phyloP scores from a whole-genome alignment of 2,329 filamentous ascomycete genomes.

The Boeremia lycopersici region DNA sequence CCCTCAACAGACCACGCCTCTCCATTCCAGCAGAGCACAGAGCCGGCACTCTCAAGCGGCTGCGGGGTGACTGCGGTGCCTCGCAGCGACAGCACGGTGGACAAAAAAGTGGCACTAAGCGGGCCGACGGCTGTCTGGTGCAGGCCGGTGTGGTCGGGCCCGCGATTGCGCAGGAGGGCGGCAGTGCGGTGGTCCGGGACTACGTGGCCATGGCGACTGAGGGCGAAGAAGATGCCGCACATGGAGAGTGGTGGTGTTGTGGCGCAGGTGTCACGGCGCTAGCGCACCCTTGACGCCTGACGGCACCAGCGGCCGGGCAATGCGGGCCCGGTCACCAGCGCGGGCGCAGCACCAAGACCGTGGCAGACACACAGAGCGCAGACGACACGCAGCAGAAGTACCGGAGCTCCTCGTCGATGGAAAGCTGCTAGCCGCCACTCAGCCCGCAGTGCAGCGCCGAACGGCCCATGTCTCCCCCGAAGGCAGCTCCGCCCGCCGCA shows the following conservation, averaged over 20 bases:
- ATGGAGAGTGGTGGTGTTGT: conserved; percentile 29
- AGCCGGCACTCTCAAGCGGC: conserved; percentile 67
- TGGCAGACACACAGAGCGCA: conserved; percentile 11
- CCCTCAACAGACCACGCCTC: conserved; percentile 83
- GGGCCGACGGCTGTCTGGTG: conserved; percentile 23
- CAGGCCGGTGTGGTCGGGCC: conserved; percentile 38
- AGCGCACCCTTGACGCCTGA: conserved; percentile 1
- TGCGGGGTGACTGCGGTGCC: conserved; percentile 74
- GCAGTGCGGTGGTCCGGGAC: conserved; percentile 32
- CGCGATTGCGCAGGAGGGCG: conserved; percentile 38
- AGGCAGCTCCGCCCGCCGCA: conserved; percentile 37
- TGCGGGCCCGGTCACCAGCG: conserved; percentile 18
- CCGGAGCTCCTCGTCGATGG: conserved; percentile 26
- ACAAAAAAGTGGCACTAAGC: conserved; percentile 67
- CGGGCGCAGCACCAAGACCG: conserved; percentile 19
- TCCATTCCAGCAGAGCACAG: conserved; percentile 93
- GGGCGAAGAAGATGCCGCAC: conserved; percentile 60
- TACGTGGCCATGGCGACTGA: conserved; percentile 42
- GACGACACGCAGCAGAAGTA: conserved; percentile 8
- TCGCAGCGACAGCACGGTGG: conserved; percentile 89
- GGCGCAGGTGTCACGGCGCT: conserved; percentile 5
- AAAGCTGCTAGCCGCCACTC: conserved; percentile 19
- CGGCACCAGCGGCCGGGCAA: conserved; percentile 27
- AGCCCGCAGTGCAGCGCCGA: conserved; percentile 20
- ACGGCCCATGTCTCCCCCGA: conserved; percentile 46